These are phyloP conservation scores for Podila epigama DNA, from an alignment of 192 early-diverging fungal genomes.

Conservation along the genomic window DNA sequence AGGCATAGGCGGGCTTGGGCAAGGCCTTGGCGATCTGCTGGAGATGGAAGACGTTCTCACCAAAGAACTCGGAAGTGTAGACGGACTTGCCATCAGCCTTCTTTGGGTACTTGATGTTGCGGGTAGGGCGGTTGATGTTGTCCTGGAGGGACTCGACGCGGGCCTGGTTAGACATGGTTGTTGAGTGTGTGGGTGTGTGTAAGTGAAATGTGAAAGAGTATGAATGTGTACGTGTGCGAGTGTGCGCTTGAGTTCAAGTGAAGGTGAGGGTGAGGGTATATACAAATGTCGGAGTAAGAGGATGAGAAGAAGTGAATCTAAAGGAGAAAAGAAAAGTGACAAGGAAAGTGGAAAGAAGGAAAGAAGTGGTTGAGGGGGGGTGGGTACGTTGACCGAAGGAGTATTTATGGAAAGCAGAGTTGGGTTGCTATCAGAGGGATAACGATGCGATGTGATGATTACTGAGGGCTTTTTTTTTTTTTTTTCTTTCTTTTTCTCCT, in stretches of 20 bases:
- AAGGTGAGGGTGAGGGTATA: neutral
- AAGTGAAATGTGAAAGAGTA: neutral
- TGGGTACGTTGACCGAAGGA: neutral
- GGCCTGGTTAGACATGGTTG: slow-evolving; percentile 52
- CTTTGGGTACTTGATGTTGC: slow-evolving; percentile 80
- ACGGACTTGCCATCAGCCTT: slow-evolving; percentile 70
- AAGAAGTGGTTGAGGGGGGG: neutral
- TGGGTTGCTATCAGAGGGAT: neutral
- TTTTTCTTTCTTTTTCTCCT: no score
- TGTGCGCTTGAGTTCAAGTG: no score
- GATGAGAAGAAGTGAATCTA: neutral
- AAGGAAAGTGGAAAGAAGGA: neutral
- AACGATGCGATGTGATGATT: neutral
- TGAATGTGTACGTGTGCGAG: no score
- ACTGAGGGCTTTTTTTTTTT: neutral
- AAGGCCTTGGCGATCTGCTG: slow-evolving; percentile 88
- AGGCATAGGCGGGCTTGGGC: slow-evolving; percentile 95
- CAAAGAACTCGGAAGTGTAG: slow-evolving; percentile 92
- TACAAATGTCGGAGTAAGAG: neutral
- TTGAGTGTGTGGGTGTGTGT: neutral
- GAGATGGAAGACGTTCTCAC: slow-evolving; percentile 92
- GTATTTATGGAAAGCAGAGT: neutral
- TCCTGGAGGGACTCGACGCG: slow-evolving; percentile 56
- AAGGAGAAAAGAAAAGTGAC: neutral
- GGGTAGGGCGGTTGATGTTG: slow-evolving; percentile 69